A percentile compares a stretch with the other conserved stretches of the same genome.
These are phyloP conservation scores for Kwoniella sp. DNA, from an alignment of 768 basidiomycete species.

Conservation along the genomic window DNA sequence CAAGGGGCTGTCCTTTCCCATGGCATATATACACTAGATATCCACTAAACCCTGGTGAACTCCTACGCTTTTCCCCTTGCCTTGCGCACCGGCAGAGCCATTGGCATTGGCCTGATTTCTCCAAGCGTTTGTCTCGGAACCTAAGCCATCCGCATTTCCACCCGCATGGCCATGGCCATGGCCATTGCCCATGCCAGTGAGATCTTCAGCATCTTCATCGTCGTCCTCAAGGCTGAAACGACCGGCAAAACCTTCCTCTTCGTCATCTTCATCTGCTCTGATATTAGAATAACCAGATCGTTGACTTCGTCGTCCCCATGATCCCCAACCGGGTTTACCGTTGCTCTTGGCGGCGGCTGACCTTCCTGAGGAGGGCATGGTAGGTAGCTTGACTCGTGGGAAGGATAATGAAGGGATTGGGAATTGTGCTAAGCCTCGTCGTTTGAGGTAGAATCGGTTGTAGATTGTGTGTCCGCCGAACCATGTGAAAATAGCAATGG, in stretches of 20 bases:
- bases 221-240: slow-evolving; percentile 53
- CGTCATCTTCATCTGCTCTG: slow-evolving; percentile 49
- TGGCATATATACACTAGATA: slow-evolving; percentile 28
- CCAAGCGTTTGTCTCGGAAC: slow-evolving; percentile 52
- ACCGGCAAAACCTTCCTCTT: slow-evolving; percentile 51
- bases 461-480: slow-evolving; percentile 71
- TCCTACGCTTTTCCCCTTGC: slow-evolving; percentile 24
- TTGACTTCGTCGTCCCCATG: slow-evolving; percentile 28
- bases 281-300: slow-evolving; percentile 44
- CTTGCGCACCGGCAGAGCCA: slow-evolving; percentile 8
- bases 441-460: slow-evolving; percentile 73
- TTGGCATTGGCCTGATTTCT: slow-evolving; percentile 19
- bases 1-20: too few species aligned
- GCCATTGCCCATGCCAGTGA: slow-evolving; percentile 11
- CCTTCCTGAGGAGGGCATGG: neutral
- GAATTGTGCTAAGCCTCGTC: slow-evolving; percentile 60
- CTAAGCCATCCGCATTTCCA: slow-evolving; percentile 42
- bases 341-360: slow-evolving; percentile 7
- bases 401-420: slow-evolving; percentile 27
- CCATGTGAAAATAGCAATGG: slow-evolving; percentile 66
- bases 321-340: slow-evolving; percentile 34
- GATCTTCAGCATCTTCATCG: slow-evolving; percentile 44
- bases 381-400: slow-evolving; percentile 12
- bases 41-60: slow-evolving; percentile 44
- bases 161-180: neutral